Evolutionary conservation across 73 alveolate species (phyloP), one percentile per base, ranked within the genome.

Genomic region (Symbiodinium pilosum): DNA sequence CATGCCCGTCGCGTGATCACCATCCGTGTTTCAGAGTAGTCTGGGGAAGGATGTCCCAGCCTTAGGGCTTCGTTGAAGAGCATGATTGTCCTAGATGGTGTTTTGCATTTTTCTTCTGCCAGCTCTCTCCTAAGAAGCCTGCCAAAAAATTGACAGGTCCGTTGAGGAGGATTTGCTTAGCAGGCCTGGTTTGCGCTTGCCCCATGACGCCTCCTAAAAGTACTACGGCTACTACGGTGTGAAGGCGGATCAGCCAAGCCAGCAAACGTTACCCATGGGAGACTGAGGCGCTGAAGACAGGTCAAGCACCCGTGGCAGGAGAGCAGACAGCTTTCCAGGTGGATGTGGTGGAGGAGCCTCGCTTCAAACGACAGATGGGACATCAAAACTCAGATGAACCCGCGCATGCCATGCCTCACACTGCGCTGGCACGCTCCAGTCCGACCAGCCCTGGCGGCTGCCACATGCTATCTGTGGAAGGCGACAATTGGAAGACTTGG

Each of bases 361-460:
- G 41, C 20, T 7, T 26, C 73, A n/a, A n/a, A n/a, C n/a, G n/a
- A n/a, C n/a, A n/a, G n/a, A n/a, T 54, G 73, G 26, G 26, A 54
- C 73, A 54, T 24, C 34, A 18, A 26, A 26, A 54, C 73, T 54
- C 1, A 30, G 26, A 54, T 26, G 30, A 54, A 54, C 73, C 30
- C 34, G 20, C 26, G 73, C 73, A 54, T 54, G 30, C 73, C 73
- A 18, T 54, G 73, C 73, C 73, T 54, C 73, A 30, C 81, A 64
- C 81, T 64, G 86, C 34, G 86, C 95, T 38, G 52, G 54, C 52
- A 85, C 30, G 77, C 96, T 91, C 96, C 96, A 91, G 75, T 91
- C 96, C 54, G 96, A 91, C 96, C 96, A 91, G 52, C 96, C 96
- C 81, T 54, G 7, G 73, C 73, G 26, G 73, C n/a, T n/a, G 28